Evolutionary conservation across 495 filamentous ascomycete species (phyloP).

Genomic region (Penicillium parvum): DNA sequence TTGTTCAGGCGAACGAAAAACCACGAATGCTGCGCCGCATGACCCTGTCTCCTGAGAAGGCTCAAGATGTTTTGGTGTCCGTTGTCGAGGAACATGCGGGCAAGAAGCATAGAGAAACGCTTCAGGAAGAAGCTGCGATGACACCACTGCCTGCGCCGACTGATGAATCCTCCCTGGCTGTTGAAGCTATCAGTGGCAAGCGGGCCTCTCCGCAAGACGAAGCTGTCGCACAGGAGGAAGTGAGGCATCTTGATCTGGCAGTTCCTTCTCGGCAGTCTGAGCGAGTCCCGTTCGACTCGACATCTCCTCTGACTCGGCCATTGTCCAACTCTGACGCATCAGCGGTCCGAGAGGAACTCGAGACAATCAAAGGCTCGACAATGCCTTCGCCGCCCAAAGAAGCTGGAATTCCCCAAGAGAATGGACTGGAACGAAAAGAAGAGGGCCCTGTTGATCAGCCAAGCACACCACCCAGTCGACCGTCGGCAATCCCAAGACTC

Average conservation of each 20-base stretch:
- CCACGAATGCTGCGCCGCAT: slow-evolving; percentile 40
- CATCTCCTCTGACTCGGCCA: slow-evolving; percentile 3
- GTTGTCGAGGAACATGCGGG: slow-evolving; percentile 63
- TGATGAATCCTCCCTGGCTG: slow-evolving; percentile 12
- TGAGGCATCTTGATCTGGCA: slow-evolving; percentile 71
- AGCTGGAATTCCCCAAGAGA: neutral
- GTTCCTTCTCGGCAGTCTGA: slow-evolving; percentile 43
- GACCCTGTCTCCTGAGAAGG: slow-evolving; percentile 60
- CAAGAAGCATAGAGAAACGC: slow-evolving; percentile 27
- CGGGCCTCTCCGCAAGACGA: slow-evolving; percentile 23
- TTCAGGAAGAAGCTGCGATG: slow-evolving; percentile 15
- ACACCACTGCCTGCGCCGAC: slow-evolving; percentile 4
- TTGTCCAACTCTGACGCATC: slow-evolving; percentile 6
- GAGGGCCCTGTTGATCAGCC: slow-evolving; percentile 5
- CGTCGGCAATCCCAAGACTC: slow-evolving; percentile 51
- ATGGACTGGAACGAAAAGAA: neutral
- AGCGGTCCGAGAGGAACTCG: slow-evolving; percentile 6
- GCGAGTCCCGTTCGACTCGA: slow-evolving; percentile 6
- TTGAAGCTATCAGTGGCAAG: slow-evolving; percentile 11
- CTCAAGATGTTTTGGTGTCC: slow-evolving; percentile 63
- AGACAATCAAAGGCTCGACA: slow-evolving; percentile 4
- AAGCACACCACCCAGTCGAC: slow-evolving; percentile 25
- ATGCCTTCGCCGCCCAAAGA: slow-evolving; percentile 10
- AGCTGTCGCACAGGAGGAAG: slow-evolving; percentile 42
- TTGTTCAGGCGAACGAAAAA: slow-evolving; percentile 30